Base-by-base conservation (phyloP, 345 rosid species). In the Euphorbia pulcherrima region DNA sequence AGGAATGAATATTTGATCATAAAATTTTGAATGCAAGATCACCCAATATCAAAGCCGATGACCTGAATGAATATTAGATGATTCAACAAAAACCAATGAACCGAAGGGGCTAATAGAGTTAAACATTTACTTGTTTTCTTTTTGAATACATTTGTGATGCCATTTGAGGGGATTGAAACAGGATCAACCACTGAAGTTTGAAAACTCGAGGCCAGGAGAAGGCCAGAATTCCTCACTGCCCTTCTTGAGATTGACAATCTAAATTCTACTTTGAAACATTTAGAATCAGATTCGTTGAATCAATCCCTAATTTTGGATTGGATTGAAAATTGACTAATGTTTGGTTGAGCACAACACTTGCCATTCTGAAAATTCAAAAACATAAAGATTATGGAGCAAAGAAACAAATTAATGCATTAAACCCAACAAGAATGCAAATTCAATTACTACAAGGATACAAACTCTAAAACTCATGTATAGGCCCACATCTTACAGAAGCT, bases 11-110 rank as follows among this genome's bases (percentile, higher is more conserved):
- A n/a, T n/a, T n/a, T n/a, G n/a, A n/a, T n/a, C n/a, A n/a, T n/a
- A n/a, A n/a, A n/a, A n/a, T n/a, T n/a, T n/a, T n/a, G n/a, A n/a
- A n/a, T n/a, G n/a, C n/a, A n/a, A n/a, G n/a, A n/a, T n/a, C n/a
- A n/a, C n/a, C 75, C 75, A 91, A 83, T 77, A 94, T 94, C 78
- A 94, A 73, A 67, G 97, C 90, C 51, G 57, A 67, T 17, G n/a
- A n/a, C n/a, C n/a, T n/a, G n/a, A n/a, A n/a, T n/a, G n/a, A n/a
- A n/a, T n/a, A 59, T 72, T 5, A 63, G 67, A 73, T 41, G 14
- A 44, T 70, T 67, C 44, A 28, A 70, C 8, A 65, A 47, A 73
- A 10, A 59, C 51, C 46, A 11, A 56, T 30, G 4, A 21, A 67
- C 46, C 46, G 54, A 16, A 61, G 41, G 48, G 24, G 8, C 17